Evolutionary conservation across 768 basidiomycete genomes (phyloP), one percentile per base, ranked within the genome.

Genomic region (Naganishia vaughanmartiniae): DNA sequence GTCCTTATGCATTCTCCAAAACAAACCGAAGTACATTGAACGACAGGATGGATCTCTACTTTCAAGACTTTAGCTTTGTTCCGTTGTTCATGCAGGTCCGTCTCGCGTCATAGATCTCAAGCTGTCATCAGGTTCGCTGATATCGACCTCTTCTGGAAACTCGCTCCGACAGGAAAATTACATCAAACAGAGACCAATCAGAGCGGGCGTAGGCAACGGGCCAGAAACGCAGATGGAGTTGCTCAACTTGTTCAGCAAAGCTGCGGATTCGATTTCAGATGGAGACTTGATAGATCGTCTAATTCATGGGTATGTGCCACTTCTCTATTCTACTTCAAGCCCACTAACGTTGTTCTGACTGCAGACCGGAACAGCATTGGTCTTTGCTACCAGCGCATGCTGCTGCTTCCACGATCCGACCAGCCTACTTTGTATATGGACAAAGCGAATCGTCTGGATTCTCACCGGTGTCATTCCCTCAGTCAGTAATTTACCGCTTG

Each of bases 41-140:
- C 34, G 92, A 97, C 73, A 97, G 97, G 83, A 91, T 95, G 84
- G 95, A 97, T 66, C 80, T 91, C 71, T 99, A 98, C 81, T 99
- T 97, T 83, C 93, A 96, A 70, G 96, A 99, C 76, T 91, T 92
- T 78, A 87, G 90, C 0, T 93, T 97, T 74, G 87, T 98, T 57
- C 96, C 96, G 0, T 82, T 99, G 36, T 98, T 99, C 81, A 90
- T 98, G 55, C 93, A 96, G 85, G 93, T 92, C 54, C n/a, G 80
- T 73, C 54, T 21, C 21, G 2, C 5, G 69, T 4, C 26, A 15
- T 15, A 46, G 17, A 58, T 21, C 15, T 58, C 9, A 19, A 17
- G 15, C 2, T 15, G 21, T 28, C 24, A n/a, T n/a, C 21, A 17
- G 15, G 12, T 9, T 24, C 12, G 33, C 51, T 53, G 28, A 54